Evolutionary conservation across 164 flowering plant genomes (phyloP).

Genomic region (Protea cynaroides): DNA sequence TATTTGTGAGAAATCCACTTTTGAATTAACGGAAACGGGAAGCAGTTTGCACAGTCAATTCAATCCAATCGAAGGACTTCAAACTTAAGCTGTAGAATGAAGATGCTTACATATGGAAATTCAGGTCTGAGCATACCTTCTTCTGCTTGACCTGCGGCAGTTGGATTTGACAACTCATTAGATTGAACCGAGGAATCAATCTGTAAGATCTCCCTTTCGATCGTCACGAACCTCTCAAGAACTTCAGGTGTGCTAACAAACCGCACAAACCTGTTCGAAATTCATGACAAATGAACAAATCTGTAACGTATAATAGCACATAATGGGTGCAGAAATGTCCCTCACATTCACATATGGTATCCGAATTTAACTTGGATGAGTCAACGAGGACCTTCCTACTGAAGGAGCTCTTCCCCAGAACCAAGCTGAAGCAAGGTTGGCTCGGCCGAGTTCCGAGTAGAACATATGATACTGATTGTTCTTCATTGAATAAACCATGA

Average conservation of each 20-base stretch:
- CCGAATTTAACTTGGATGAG: neutral
- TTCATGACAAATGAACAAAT: neutral
- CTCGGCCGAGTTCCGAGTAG: too few species aligned
- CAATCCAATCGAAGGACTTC: neutral
- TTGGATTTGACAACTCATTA: conserved; percentile 34
- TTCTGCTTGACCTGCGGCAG: conserved; percentile 28
- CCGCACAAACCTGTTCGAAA: conserved; percentile 64
- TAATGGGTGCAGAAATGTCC: too few species aligned
- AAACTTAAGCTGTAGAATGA: neutral
- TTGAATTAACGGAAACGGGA: conserved; percentile 2
- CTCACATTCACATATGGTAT: neutral
- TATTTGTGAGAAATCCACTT: neutral
- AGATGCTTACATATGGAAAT: neutral
- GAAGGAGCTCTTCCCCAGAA: neutral
- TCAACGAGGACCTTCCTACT: neutral
- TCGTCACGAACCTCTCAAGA: conserved; percentile 77
- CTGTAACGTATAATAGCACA: neutral
- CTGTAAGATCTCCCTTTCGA: conserved; percentile 74
- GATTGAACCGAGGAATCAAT: conserved; percentile 61
- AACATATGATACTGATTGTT: neutral
- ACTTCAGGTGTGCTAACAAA: conserved; percentile 86
- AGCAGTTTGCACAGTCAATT: neutral
- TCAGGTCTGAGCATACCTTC: conserved; percentile 25
- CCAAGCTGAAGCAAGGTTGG: too few species aligned
- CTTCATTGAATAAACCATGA: neutral